A percentile compares a stretch with the other conserved stretches of the same genome.
Evolutionary conservation across 495 filamentous ascomycete genomes (phyloP).

Genomic region (Viridothelium virens): DNA sequence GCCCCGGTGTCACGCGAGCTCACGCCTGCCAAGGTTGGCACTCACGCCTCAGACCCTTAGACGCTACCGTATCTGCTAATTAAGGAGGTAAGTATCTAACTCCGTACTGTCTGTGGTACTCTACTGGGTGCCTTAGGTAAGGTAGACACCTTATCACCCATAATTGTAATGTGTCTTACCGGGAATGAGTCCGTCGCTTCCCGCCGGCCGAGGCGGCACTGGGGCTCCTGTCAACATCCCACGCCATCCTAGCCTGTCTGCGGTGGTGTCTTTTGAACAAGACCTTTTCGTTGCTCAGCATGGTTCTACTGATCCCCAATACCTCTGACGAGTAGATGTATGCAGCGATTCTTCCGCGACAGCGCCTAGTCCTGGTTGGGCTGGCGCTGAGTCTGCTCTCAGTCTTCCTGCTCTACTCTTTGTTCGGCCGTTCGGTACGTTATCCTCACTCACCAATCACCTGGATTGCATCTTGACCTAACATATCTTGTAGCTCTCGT

Average conservation of each 20-base stretch:
- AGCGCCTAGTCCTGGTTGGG: constrained; percentile 2
- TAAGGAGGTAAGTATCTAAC: too few species aligned
- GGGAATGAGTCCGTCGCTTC: too few species aligned
- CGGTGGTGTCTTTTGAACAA: background rate
- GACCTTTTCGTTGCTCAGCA: background rate
- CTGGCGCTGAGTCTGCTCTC: constrained; percentile 2
- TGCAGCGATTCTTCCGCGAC: constrained; percentile 1
- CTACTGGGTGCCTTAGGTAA: too few species aligned
- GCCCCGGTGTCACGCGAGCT: too few species aligned
- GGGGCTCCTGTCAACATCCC: too few species aligned
- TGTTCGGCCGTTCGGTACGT: constrained; percentile 7
- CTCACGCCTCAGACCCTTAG: too few species aligned
- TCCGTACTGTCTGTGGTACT: too few species aligned
- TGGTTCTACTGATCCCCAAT: background rate
- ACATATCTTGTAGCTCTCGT: background rate
- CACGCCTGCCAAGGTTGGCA: too few species aligned
- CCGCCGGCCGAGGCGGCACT: too few species aligned
- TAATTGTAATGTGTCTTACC: too few species aligned
- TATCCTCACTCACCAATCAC: background rate
- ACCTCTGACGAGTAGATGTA: background rate
- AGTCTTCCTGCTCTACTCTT: background rate
- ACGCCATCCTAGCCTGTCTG: background rate
- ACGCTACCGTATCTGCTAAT: too few species aligned
- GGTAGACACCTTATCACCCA: too few species aligned
- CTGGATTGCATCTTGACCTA: background rate